A percentile compares a stretch with the other conserved stretches of the same genome.
Conservation (phyloP, 352 stramenopile species). For the Pythium sp. region DNA sequence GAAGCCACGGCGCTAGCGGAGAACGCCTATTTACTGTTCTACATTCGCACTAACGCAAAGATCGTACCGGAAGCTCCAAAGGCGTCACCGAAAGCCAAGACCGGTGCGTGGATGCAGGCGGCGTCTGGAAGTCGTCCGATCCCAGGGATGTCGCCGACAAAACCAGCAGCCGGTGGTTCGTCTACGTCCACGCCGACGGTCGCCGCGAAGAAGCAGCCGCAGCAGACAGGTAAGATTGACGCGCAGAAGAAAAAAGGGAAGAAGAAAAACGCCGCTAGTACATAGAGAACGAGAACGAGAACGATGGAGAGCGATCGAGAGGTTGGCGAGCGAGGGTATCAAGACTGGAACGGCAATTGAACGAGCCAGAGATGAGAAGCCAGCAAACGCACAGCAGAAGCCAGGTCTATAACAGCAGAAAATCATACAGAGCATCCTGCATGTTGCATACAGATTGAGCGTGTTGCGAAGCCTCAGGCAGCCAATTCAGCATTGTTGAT, state of each 20-base stretch:
- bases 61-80: neutral
- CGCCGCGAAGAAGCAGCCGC: constrained; percentile 1
- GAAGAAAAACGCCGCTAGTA: constrained; percentile 4
- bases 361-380: neutral
- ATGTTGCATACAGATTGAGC: neutral
- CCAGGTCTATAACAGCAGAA: neutral
- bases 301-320: neutral
- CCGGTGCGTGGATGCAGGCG: constrained; percentile 3
- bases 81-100: neutral
- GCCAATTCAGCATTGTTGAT: neutral
- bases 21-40: constrained; percentile 80
- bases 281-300: neutral
- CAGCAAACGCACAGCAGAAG: neutral
- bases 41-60: constrained; percentile 57
- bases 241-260: constrained; percentile 8
- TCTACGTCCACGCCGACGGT: neutral
- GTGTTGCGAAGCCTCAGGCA: neutral
- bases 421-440: neutral
- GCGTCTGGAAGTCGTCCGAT: constrained; percentile 1
- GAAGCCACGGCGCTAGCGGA: constrained; percentile 67
- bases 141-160: constrained; percentile 4
- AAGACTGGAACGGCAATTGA: neutral
- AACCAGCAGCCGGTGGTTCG: neutral
- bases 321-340: neutral
- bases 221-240: neutral